phyloP scores from a whole-genome alignment of 768 basidiomycete species.

The Trametes maxima region DNA sequence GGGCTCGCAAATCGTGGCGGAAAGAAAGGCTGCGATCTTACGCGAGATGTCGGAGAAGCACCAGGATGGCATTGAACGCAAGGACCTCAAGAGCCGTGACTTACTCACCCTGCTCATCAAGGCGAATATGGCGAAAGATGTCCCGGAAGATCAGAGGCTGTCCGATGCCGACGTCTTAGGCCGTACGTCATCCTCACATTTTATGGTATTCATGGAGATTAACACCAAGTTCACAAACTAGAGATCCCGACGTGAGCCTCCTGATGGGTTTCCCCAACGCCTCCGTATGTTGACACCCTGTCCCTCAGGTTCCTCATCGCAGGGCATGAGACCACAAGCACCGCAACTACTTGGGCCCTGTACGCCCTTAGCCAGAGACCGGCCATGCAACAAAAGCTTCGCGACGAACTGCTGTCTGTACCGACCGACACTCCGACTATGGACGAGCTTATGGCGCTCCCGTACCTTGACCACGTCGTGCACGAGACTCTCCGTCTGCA shows the following conservation, averaged over 20 bases:
- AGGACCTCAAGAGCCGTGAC: slow-evolving; percentile 46
- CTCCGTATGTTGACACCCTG: background rate
- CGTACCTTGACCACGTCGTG: slow-evolving; percentile 70
- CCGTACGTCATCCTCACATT: slow-evolving; percentile 39
- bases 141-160: slow-evolving; percentile 55
- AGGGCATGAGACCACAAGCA: slow-evolving; percentile 46
- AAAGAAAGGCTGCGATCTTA: slow-evolving; percentile 35
- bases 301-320: slow-evolving; percentile 33
- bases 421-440: slow-evolving; percentile 54
- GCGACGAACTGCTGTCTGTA: slow-evolving; percentile 44
- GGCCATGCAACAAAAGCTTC: slow-evolving; percentile 40
- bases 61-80: slow-evolving; percentile 36
- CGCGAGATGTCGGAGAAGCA: slow-evolving; percentile 24
- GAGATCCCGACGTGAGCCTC: slow-evolving; percentile 29
- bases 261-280: background rate
- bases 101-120: slow-evolving; percentile 60
- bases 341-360: slow-evolving; percentile 40
- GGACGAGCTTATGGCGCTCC: slow-evolving; percentile 66
- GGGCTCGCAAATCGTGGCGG: slow-evolving; percentile 31
- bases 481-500: slow-evolving; percentile 62
- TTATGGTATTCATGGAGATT: no score
- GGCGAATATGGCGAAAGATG: slow-evolving; percentile 65
- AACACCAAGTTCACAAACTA: background rate
- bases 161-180: slow-evolving; percentile 63
- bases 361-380: slow-evolving; percentile 42